These are phyloP conservation scores for Saksenaea vasiformis DNA, from an alignment of 371 early-diverging fungal species.

Conservation along the genomic window DNA sequence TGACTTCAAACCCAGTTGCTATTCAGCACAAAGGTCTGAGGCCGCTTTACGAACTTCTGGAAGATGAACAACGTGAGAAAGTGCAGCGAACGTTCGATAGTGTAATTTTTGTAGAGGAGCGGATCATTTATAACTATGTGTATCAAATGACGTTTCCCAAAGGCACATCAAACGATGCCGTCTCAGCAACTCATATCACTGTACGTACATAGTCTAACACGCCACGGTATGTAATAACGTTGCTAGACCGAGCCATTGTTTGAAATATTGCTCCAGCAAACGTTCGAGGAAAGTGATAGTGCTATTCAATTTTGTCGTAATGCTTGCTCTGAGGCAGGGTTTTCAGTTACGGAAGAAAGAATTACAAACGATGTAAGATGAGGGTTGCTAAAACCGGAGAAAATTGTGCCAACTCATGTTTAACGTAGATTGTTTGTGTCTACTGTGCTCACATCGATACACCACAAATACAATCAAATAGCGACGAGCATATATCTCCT, in stretches of 20 bases:
- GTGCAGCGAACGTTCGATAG: background rate
- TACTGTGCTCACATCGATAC: background rate
- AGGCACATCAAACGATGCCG: background rate
- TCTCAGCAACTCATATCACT: too few relatives aligned
- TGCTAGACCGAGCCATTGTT: too few relatives aligned
- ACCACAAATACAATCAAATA: background rate
- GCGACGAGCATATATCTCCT: background rate
- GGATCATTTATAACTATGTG: background rate
- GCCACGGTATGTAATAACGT: too few relatives aligned
- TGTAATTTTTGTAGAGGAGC: background rate
- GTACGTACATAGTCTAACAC: too few relatives aligned
- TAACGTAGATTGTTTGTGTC: background rate
- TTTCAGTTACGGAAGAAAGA: too few relatives aligned
- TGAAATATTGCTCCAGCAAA: too few relatives aligned
- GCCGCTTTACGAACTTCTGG: background rate
- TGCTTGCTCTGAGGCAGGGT: too few relatives aligned
- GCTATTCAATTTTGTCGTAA: too few relatives aligned
- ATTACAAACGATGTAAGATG: too few relatives aligned
- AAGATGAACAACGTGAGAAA: background rate
- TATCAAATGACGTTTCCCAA: background rate
- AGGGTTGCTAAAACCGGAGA: too few relatives aligned
- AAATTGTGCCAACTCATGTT: too few relatives aligned
- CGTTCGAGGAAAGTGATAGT: too few relatives aligned
- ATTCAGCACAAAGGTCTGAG: background rate
- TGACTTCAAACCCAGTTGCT: background rate